Percentiles rank a stretch among this genome's conserved stretches.
Evolutionary conservation across 2,329 filamentous ascomycete species (phyloP).

Genomic region (Xylaria sp.): DNA sequence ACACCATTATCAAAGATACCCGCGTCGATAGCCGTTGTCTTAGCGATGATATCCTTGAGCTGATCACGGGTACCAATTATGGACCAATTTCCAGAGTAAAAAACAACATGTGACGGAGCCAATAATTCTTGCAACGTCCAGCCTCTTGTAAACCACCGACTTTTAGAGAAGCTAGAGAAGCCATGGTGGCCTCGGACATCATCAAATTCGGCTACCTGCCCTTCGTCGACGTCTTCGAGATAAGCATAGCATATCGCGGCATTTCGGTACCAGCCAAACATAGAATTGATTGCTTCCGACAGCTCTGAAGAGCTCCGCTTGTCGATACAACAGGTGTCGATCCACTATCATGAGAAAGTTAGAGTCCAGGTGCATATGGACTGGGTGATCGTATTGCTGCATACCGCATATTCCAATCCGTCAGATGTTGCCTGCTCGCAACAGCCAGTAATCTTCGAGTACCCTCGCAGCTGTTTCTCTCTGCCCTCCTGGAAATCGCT

Average conservation of each 20-base stretch:
- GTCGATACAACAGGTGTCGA: constrained; percentile 30
- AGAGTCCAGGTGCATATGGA: neutral
- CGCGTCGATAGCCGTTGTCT: constrained; percentile 19
- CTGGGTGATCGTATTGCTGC: neutral
- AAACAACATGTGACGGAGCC: constrained; percentile 17
- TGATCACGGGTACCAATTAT: constrained; percentile 14
- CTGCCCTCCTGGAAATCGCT: constrained; percentile 15
- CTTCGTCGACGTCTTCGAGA: constrained; percentile 13
- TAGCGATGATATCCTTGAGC: constrained; percentile 5
- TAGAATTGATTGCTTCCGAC: neutral
- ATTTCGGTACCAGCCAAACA: constrained; percentile 24
- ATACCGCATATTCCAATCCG: constrained; percentile 19
- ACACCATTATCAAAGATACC: constrained; percentile 3
- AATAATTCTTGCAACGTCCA: constrained; percentile 18
- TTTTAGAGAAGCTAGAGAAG: neutral
- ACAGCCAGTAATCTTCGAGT: constrained; percentile 7
- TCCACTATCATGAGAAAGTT: constrained; percentile 8
- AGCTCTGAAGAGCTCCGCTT: constrained; percentile 27
- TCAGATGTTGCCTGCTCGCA: constrained; percentile 24
- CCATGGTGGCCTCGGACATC: neutral
- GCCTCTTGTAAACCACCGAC: constrained; percentile 16
- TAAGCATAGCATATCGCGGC: constrained; percentile 27
- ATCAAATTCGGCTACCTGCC: neutral
- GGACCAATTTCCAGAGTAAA: constrained; percentile 14
- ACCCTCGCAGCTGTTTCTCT: constrained; percentile 6